phyloP scores from a whole-genome alignment of 257 asterid genomes.

The Nemophila menziesii region DNA sequence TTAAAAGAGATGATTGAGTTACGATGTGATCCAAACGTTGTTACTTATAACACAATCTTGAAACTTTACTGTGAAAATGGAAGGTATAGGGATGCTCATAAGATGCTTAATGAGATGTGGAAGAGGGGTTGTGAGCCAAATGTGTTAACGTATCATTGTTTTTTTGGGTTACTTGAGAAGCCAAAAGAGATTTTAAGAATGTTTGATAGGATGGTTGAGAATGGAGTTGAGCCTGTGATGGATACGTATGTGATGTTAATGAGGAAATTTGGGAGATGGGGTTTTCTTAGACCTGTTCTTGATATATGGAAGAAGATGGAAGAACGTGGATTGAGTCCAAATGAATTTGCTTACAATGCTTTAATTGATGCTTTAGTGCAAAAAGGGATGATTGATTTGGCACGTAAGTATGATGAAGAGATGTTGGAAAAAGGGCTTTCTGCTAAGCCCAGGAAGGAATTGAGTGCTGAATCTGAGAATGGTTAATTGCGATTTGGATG shows the following conservation, averaged over 20 bases:
- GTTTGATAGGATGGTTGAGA: conserved; percentile 71
- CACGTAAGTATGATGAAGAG: conserved; percentile 68
- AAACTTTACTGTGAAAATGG: conserved; percentile 75
- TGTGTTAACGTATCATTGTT: conserved; percentile 53
- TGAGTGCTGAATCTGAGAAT: conserved; percentile 19
- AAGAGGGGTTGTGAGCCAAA: conserved; percentile 59
- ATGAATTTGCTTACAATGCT: conserved; percentile 78
- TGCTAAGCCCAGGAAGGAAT: conserved; percentile 63
- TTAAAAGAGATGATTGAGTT: conserved; percentile 69
- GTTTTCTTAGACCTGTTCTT: conserved; percentile 75
- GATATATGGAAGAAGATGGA: conserved; percentile 62
- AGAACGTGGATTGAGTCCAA: conserved; percentile 72
- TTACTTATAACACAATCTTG: conserved; percentile 57
- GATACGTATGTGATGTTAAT: conserved; percentile 86
- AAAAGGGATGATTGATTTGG: conserved; percentile 76
- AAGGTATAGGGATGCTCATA: conserved; percentile 58
- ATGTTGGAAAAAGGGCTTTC: conserved; percentile 79
- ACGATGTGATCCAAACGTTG: conserved; percentile 57
- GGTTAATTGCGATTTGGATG: conserved; percentile 10
- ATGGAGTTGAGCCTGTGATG: conserved; percentile 59
- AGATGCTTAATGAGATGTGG: conserved; percentile 47
- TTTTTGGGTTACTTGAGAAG: conserved; percentile 61
- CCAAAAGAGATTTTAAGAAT: conserved; percentile 57
- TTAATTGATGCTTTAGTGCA: conserved; percentile 70
- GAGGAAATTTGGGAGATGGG: conserved; percentile 97